These are phyloP conservation scores for Plasmodium gallinaceum DNA, from an alignment of 169 alveolate species.

Conservation along the genomic window DNA sequence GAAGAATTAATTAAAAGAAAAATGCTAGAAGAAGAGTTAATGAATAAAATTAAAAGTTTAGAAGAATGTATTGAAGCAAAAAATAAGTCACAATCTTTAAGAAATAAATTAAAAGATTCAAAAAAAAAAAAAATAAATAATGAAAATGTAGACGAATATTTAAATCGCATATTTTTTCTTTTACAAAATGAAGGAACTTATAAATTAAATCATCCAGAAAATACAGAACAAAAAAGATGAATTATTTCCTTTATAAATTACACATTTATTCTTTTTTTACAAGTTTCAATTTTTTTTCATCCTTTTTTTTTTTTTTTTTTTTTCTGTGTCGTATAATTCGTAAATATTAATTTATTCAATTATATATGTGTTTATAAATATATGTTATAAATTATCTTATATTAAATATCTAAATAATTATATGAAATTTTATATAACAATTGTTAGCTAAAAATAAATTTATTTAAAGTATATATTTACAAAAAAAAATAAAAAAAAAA, in stretches of 20 bases:
- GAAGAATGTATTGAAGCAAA: conserved; percentile 71
- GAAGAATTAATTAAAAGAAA: conserved; percentile 69
- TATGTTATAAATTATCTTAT: too few relatives aligned
- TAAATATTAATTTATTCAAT: too few relatives aligned
- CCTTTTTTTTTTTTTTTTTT: too few relatives aligned
- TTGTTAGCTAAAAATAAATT: too few relatives aligned
- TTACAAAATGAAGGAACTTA: conserved; percentile 58
- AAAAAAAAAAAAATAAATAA: neutral
- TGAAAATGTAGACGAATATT: conserved; percentile 30
- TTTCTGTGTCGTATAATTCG: too few relatives aligned
- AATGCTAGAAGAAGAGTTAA: conserved; percentile 56
- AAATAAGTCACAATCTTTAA: conserved; percentile 27
- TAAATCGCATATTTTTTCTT: conserved; percentile 50
- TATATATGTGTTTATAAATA: too few relatives aligned
- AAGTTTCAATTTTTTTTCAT: too few relatives aligned
- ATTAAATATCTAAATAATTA: too few relatives aligned
- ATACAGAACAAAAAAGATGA: conserved; percentile 3
- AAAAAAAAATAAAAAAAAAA: too few relatives aligned
- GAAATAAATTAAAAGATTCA: conserved; percentile 20
- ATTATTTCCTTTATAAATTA: too few relatives aligned
- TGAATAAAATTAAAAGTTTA: conserved; percentile 27
- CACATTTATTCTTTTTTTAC: neutral
- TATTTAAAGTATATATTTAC: too few relatives aligned
- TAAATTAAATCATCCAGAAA: conserved; percentile 65
- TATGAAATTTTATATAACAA: too few relatives aligned